Evolutionary conservation across 257 asterid genomes (phyloP), one percentile per base, ranked within the genome.

Genomic region (Nicotiana benthamiana): DNA sequence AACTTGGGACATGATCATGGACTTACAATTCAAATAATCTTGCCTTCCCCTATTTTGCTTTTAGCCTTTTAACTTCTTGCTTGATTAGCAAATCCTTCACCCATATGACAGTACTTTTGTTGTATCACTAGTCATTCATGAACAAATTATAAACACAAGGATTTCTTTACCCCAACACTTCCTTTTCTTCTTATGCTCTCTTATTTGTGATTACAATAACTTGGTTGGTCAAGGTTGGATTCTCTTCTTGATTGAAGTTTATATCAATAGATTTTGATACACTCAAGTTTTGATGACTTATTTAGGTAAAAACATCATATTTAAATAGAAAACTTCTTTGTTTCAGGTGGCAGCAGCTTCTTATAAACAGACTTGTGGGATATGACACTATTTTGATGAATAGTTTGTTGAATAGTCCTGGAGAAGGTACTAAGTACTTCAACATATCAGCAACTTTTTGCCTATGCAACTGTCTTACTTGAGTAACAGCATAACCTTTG

Each of bases 301-400:
- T 4, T 20, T 72, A 13, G 60, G 24, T 48, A 24, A 46, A 10
- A 72, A 46, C 60, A 6, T 72, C 24, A 46, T 64, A 9, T 48
- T 62, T 27, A 54, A 78, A 62, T 83, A 52, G 57, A 64, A 77
- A 67, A 51, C 75, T 63, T 79, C 77, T 79, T 81, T 74, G 83
- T 77, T 84, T 67, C 89, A 96, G 99, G 89, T 96, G 99, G 99
- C 99, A 96, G 88, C 99, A 96, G 88, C 94, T 96, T 88, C 84
- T 96, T 88, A 96, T 96, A 84, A 96, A 96, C 90, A 90, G 96
- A 86, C 89, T 96, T 79, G 99, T 96, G 34, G 99, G 99, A 74
- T 96, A 96, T 80, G 99, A 96, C 87, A 96, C 99, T 75, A 96
- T 96, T 82, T 82, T 96, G 88, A 96, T 94, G 97, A 96, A 96